Percentiles rank a stretch among this genome's conserved stretches.
phyloP scores from a whole-genome alignment of 192 early-diverging fungal genomes.

The Gaertneriomyces semiglobifer region DNA sequence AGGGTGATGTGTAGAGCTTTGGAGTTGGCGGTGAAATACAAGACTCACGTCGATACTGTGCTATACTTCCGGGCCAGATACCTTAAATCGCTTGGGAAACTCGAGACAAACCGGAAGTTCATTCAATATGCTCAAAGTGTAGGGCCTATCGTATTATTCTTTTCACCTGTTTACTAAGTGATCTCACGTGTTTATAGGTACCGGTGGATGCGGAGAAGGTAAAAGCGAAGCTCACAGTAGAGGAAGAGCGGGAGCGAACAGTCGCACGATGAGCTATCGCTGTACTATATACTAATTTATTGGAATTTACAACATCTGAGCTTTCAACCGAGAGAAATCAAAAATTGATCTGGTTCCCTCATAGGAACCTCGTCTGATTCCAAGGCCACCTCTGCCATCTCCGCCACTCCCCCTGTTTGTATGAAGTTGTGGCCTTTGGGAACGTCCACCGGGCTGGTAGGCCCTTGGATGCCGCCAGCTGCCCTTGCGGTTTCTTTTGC shows the following conservation, averaged over 20 bases:
- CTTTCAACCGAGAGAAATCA: no score
- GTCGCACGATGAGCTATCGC: no score
- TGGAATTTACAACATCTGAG: no score
- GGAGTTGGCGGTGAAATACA: slow-evolving; percentile 57
- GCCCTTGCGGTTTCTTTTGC: background rate
- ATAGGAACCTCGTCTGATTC: no score
- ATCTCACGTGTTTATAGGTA: slow-evolving; percentile 26
- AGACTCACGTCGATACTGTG: slow-evolving; percentile 61
- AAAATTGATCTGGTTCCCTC: no score
- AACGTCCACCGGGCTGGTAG: no score
- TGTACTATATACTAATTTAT: no score
- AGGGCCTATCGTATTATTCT: slow-evolving; percentile 3
- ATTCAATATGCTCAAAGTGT: slow-evolving; percentile 47
- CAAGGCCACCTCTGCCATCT: no score
- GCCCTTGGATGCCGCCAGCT: no score
- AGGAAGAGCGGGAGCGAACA: slow-evolving; percentile 55
- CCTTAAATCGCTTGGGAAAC: slow-evolving; percentile 36
- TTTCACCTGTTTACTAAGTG: background rate
- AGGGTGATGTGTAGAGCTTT: slow-evolving; percentile 40
- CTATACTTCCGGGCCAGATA: slow-evolving; percentile 52
- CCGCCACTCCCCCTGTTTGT: no score
- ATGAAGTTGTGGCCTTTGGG: no score
- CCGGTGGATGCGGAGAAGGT: slow-evolving; percentile 44
- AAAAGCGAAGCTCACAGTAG: slow-evolving; percentile 45
- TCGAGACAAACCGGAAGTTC: slow-evolving; percentile 50